phyloP scores from a whole-genome alignment of 2,329 filamentous ascomycete genomes.

The Hymenoscyphus salicellus region DNA sequence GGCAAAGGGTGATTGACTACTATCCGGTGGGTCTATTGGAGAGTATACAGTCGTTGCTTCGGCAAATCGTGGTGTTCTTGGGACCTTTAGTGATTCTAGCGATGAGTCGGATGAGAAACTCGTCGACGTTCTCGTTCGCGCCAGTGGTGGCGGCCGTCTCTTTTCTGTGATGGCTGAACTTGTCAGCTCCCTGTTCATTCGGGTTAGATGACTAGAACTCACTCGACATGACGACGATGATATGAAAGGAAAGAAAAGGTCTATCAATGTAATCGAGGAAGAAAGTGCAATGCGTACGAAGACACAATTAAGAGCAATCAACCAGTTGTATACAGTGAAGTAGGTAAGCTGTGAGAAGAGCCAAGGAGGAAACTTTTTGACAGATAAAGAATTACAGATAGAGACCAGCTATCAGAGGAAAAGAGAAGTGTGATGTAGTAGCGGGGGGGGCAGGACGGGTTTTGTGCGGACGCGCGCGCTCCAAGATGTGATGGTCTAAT shows the following conservation, averaged over 20 bases:
- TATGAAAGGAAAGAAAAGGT: slow-evolving; percentile 15
- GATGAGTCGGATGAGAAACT: slow-evolving; percentile 41
- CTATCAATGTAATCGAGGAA: slow-evolving; percentile 9
- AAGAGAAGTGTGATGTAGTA: slow-evolving; percentile 24
- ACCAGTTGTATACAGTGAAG: slow-evolving; percentile 15
- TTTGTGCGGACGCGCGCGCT: slow-evolving; percentile 35
- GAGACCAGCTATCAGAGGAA: slow-evolving; percentile 38
- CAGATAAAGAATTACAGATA: slow-evolving; percentile 34
- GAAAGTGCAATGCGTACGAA: slow-evolving; percentile 16
- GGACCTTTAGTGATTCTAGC: slow-evolving; percentile 50
- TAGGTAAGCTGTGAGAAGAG: slow-evolving; percentile 4
- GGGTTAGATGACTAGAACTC: slow-evolving; percentile 15
- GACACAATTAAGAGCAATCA: slow-evolving; percentile 23
- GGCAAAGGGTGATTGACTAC: slow-evolving; percentile 53
- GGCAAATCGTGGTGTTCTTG: slow-evolving; percentile 74
- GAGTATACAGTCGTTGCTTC: slow-evolving; percentile 79
- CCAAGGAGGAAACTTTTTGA: slow-evolving; percentile 14
- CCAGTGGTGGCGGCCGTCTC: slow-evolving; percentile 30
- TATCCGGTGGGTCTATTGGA: slow-evolving; percentile 58
- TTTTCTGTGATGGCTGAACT: slow-evolving; percentile 24
- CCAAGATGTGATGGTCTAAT: slow-evolving; percentile 27
- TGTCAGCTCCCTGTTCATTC: slow-evolving; percentile 12
- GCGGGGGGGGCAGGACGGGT: slow-evolving; percentile 30
- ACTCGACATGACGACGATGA: slow-evolving; percentile 13
- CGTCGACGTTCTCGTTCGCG: slow-evolving; percentile 41